Evolutionary conservation across 2,329 filamentous ascomycete genomes (phyloP).

Genomic region (Alternaria tenuissima): DNA sequence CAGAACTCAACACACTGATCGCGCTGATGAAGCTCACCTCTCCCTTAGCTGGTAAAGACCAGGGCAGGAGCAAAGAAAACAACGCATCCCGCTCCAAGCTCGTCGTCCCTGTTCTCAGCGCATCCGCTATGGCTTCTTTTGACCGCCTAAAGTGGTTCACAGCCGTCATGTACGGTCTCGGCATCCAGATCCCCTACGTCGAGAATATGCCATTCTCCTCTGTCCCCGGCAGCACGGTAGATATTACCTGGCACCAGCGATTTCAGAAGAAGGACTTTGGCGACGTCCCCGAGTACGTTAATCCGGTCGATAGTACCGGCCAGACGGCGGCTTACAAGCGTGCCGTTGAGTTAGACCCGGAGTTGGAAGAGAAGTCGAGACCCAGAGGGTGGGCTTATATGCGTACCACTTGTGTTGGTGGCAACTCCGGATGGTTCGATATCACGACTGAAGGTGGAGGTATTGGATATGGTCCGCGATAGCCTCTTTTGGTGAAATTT

Average conservation of each 20-base stretch:
- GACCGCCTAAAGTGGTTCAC: slow-evolving; percentile 23
- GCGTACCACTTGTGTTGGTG: neutral
- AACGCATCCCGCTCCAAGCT: slow-evolving; percentile 15
- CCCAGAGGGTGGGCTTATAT: neutral
- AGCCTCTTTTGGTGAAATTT: neutral
- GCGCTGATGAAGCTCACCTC: slow-evolving; percentile 25
- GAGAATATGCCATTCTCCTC: slow-evolving; percentile 7
- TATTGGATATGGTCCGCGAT: neutral
- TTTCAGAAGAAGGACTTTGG: slow-evolving; percentile 27
- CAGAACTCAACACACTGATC: slow-evolving; percentile 18
- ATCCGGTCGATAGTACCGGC: neutral
- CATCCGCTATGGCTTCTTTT: slow-evolving; percentile 16
- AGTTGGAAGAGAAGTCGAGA: neutral
- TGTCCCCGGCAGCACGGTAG: neutral
- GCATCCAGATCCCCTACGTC: slow-evolving; percentile 25
- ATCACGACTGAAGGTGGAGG: slow-evolving; percentile 2
- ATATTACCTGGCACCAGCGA: slow-evolving; percentile 27
- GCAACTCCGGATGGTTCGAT: neutral
- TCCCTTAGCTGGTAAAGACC: neutral
- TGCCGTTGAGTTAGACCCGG: neutral
- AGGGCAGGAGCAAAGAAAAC: neutral
- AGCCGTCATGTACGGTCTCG: slow-evolving; percentile 21
- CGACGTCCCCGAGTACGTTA: neutral
- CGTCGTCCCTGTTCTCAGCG: slow-evolving; percentile 22
- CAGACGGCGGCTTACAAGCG: slow-evolving; percentile 3